Evolutionary conservation across 495 filamentous ascomycete species (phyloP).

Genomic region (Cetradonia linearis): DNA sequence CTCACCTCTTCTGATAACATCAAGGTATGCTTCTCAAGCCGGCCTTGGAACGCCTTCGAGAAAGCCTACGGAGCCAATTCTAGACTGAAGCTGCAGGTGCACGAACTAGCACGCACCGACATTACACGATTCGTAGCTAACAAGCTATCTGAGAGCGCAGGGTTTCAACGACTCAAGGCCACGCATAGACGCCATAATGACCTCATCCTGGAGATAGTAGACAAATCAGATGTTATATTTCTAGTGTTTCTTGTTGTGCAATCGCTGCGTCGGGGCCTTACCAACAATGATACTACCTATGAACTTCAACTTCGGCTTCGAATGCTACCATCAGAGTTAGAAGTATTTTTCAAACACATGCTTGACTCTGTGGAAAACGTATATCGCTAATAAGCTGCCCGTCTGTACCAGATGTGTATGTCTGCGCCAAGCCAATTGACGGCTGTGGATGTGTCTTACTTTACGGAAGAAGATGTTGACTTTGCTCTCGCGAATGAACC

Average conservation of each 20-base stretch:
- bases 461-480: neutral
- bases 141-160: neutral
- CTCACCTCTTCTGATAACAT: conserved; percentile 24
- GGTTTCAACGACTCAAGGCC: neutral
- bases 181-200: neutral
- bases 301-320: neutral
- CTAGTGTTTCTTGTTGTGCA: neutral
- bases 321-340: neutral
- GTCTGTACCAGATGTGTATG: neutral
- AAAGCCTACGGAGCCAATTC: conserved; percentile 25
- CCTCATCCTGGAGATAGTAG: neutral
- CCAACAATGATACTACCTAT: neutral
- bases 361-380: neutral
- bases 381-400: neutral
- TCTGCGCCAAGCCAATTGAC: neutral
- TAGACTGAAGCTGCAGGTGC: neutral
- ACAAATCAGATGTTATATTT: neutral
- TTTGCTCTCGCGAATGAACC: neutral
- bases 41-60: conserved; percentile 38
- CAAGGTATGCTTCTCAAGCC: conserved; percentile 42
- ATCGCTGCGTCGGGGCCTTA: neutral
- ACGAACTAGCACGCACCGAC: conserved; percentile 6
- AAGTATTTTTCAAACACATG: neutral
- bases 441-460: neutral
- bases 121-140: neutral